Base-by-base conservation (phyloP, 331 rosid genomes). In the Saraca asoca region DNA sequence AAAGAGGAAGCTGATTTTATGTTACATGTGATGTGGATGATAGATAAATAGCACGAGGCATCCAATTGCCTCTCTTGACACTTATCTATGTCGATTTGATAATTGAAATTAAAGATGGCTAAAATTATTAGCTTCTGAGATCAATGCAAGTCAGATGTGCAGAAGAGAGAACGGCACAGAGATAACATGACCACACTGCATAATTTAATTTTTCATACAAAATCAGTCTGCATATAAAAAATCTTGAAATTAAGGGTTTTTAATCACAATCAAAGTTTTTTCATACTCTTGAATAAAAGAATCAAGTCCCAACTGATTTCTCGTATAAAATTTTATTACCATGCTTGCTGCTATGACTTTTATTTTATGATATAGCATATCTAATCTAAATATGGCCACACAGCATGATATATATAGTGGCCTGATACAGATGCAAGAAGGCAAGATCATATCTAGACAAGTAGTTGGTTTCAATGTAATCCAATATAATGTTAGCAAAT, bases 121-220 rank as follows among this genome's bases (percentile, higher is more conserved):
- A 8, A 7, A 7, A 8, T 39, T 39, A 39, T 8, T 10, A 39
- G 11, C 11, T 39, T 39, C 43, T 39, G 11, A 39, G 9, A 39
- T 39, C 15, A 2, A 58, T 37, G 52, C 29, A 64, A 45, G 58
- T 13, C 34, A 58, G 66, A 78, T 39, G 41, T 5, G 35, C 58
- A 33, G 38, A 39, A 7, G 29, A 54, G 39, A 19, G 58, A 67
- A 51, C 16, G 35, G 43, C 12, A 14, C 39, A 12, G 24, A 37
- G 39, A 58, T 54, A 39, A 59, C 50, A 59, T 52, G 43, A 63
- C 51, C 13, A n/a, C 38, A 7, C 52, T 64, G 7, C 42, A 69
- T 31, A 51, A 41, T 16, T 58, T 24, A 24, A 24, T 24, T 24
- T 24, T 24, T 24, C 3, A 24, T 24, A 24, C 2, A 24, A 24